Evolutionary conservation across 78 protist species (phyloP), one percentile per base, ranked within the genome.

Genomic region (Dictyostelium intermedium): DNA sequence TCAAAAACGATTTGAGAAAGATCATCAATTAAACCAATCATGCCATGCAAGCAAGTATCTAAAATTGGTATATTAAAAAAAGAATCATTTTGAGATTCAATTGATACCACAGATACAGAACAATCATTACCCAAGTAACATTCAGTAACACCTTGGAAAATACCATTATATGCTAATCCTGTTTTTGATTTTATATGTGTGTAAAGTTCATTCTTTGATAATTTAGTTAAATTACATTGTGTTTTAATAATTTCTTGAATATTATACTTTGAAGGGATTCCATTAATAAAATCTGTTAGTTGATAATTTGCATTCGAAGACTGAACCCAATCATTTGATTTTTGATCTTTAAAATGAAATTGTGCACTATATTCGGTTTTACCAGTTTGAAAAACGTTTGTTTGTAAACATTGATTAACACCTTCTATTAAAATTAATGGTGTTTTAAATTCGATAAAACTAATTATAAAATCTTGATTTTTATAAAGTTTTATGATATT

Each of bases 1-100:
- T 89, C 94, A 45, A 89, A 89, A 16, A 89, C 87, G 39, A 80
- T 45, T n/a, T 89, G 69, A 34, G n/a, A 16, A 16, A 13, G 39
- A 3, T 79, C 76, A 13, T 70, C 53, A 47, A 80, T 6, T 77
- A 81, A 25, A 0, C 83, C 34, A 43, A 80, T 47, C 18, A 11
- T 23, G 35, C 87, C 87, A 32, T 89, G 94, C 1, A 80, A 23
- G 50, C 37, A 39, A 34, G 72, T 66, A 43, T 89, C 94, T 47
- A 89, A 30, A 20, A 79, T 87, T 18, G 86, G 18, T 16, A 80
- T 39, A 66, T 79, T 79, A 0, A 87, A 79, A 10, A 79, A 43
- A 16, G 50, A 80, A 18, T 25, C 13, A 0, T 10, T 78, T 63
- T 56, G 79, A 16, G 60, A 87, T 16, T 66, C 30, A 9, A 30